These are phyloP conservation scores for Aspergillus candidus DNA, from an alignment of 2,329 filamentous ascomycete species.

Conservation along the genomic window DNA sequence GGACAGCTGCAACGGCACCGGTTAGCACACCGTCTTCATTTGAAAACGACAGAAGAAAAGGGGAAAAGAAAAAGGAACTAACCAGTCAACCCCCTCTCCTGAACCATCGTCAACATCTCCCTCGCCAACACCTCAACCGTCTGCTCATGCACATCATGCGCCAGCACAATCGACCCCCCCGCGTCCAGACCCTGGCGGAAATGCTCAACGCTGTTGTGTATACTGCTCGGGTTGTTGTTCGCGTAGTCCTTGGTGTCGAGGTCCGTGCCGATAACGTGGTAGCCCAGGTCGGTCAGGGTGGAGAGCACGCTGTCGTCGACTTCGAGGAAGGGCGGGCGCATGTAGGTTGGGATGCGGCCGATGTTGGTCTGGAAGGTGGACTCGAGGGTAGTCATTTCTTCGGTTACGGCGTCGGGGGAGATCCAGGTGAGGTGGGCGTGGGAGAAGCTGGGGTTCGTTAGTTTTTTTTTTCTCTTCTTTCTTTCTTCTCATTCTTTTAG, in stretches of 20 bases:
- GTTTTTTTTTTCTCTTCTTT: neutral
- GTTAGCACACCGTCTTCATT: neutral
- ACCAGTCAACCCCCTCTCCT: slow-evolving; percentile 36
- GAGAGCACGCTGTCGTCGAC: slow-evolving; percentile 27
- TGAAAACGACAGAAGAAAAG: neutral
- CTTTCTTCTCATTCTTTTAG: too few species aligned
- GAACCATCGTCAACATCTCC: slow-evolving; percentile 33
- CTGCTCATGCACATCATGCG: slow-evolving; percentile 34
- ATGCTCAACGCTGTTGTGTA: slow-evolving; percentile 25
- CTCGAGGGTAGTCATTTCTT: slow-evolving; percentile 40
- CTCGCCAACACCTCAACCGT: slow-evolving; percentile 31
- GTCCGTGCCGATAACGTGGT: slow-evolving; percentile 40
- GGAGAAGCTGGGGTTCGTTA: slow-evolving; percentile 25
- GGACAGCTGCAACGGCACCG: slow-evolving; percentile 36
- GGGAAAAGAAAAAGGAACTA: slow-evolving; percentile 8
- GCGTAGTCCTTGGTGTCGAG: slow-evolving; percentile 42
- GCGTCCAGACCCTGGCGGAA: slow-evolving; percentile 27
- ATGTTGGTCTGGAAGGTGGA: slow-evolving; percentile 34
- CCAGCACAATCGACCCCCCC: slow-evolving; percentile 29
- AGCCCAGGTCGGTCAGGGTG: slow-evolving; percentile 38
- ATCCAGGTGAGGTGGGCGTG: slow-evolving; percentile 37
- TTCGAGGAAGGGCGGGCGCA: slow-evolving; percentile 43
- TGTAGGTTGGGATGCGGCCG: slow-evolving; percentile 43
- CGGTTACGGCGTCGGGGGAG: slow-evolving; percentile 23
- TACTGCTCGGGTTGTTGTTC: slow-evolving; percentile 26